These are phyloP conservation scores for Sphaerostilbella broomeana DNA, from an alignment of 2,329 filamentous ascomycete species.

Conservation along the genomic window DNA sequence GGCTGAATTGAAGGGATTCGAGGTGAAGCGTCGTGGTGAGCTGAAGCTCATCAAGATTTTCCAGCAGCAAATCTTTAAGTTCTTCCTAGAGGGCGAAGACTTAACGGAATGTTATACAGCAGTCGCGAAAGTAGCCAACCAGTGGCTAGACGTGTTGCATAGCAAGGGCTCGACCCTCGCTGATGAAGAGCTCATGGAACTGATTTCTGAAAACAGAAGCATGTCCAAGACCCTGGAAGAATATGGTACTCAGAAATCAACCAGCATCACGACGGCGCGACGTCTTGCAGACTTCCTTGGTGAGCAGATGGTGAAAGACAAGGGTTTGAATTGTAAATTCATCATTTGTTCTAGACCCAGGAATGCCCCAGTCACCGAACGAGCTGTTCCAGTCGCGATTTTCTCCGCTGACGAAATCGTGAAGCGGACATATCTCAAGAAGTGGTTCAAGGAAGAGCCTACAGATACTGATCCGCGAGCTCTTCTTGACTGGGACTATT, in stretches of 20 bases:
- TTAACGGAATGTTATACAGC: slow-evolving; percentile 83
- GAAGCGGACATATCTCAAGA: slow-evolving; percentile 83
- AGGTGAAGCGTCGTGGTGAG: slow-evolving; percentile 95
- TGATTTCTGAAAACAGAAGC: slow-evolving; percentile 99
- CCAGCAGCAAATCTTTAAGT: slow-evolving; percentile 98
- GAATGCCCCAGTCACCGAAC: slow-evolving; percentile 87
- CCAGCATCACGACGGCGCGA: slow-evolving; percentile 96
- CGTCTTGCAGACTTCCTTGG: slow-evolving; percentile 93
- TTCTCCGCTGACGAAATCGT: slow-evolving; percentile 88
- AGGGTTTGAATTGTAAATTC: slow-evolving; percentile 98
- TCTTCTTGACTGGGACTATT: slow-evolving; percentile 95
- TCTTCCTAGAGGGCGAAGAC: slow-evolving; percentile 88
- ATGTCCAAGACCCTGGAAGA: slow-evolving; percentile 97
- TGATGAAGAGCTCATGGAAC: slow-evolving; percentile 94
- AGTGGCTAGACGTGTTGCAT: slow-evolving; percentile 92
- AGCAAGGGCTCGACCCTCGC: slow-evolving; percentile 82
- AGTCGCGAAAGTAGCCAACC: slow-evolving; percentile 90
- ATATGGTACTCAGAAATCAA: slow-evolving; percentile 92
- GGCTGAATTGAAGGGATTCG: slow-evolving; percentile 94
- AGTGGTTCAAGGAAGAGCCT: slow-evolving; percentile 93
- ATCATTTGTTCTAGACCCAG: slow-evolving; percentile 87
- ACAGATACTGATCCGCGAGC: slow-evolving; percentile 82
- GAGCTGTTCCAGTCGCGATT: slow-evolving; percentile 91
- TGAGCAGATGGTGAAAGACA: slow-evolving; percentile 99
- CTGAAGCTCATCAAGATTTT: slow-evolving; percentile 99